Percentiles rank a stretch among this genome's conserved stretches.
Evolutionary conservation across 257 asterid genomes (phyloP).

Genomic region (Dorcoceras hygrometricum): DNA sequence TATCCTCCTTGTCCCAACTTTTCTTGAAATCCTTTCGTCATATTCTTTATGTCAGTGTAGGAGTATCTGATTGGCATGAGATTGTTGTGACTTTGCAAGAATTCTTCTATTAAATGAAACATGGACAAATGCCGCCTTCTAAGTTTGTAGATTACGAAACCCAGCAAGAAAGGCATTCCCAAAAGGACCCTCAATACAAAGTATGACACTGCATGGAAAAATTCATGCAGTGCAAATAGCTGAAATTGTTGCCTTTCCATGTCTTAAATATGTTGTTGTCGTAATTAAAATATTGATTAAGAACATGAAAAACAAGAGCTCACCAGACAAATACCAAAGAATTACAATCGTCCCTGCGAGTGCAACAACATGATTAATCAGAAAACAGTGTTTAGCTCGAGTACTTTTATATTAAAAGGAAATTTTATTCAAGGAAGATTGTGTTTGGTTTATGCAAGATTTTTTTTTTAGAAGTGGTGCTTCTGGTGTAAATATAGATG

Average conservation of each 20-base stretch:
- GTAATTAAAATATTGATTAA: too few relatives aligned
- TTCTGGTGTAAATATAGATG: too few relatives aligned
- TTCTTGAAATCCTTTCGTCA: constrained; percentile 26
- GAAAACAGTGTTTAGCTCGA: too few relatives aligned
- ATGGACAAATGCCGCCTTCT: constrained; percentile 26
- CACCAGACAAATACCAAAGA: not conserved
- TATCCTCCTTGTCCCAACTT: constrained; percentile 37
- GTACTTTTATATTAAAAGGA: too few relatives aligned
- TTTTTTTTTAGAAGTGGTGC: too few relatives aligned
- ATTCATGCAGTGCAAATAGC: not conserved
- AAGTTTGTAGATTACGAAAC: constrained; percentile 25
- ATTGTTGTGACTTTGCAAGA: constrained; percentile 24
- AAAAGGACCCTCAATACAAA: constrained; percentile 13
- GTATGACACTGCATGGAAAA: not conserved
- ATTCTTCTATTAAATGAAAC: constrained; percentile 26
- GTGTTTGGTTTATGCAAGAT: too few relatives aligned
- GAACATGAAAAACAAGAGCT: not conserved
- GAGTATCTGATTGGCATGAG: constrained; percentile 36
- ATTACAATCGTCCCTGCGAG: not conserved
- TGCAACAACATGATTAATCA: not conserved
- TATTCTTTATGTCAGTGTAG: constrained; percentile 29
- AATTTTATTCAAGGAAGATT: too few relatives aligned
- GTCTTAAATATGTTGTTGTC: too few relatives aligned
- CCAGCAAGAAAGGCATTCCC: constrained; percentile 22
- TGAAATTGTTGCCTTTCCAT: not conserved